Evolutionary conservation across 495 filamentous ascomycete genomes (phyloP).

Genomic region (Collariella sp.): DNA sequence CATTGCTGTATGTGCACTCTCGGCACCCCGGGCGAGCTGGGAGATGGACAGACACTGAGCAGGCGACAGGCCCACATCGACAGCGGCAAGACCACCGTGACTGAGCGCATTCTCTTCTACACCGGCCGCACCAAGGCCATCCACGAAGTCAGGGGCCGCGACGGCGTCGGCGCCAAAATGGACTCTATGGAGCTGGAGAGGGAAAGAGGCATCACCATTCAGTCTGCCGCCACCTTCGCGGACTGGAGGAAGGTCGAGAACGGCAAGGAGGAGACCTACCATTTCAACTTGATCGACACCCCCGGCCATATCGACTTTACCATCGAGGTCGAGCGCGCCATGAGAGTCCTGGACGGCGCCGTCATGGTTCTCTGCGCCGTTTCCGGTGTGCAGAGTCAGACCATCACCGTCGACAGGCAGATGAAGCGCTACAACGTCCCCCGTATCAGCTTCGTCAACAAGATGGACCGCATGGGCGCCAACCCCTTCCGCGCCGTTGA

Average conservation of each 20-base stretch:
- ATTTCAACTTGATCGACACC: slow-evolving; percentile 98
- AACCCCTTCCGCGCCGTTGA: slow-evolving; percentile 98
- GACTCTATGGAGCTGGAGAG: slow-evolving; percentile 98
- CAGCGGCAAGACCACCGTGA: slow-evolving; percentile 95
- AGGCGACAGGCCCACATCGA: slow-evolving; percentile 83
- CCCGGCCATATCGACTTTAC: slow-evolving; percentile 99
- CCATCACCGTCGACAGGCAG: slow-evolving; percentile 95
- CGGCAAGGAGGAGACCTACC: slow-evolving; percentile 79
- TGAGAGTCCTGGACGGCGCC: slow-evolving; percentile 92
- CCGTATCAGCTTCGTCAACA: slow-evolving; percentile 93
- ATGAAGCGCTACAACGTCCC: slow-evolving; percentile 98
- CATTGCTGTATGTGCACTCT: slow-evolving; percentile 65
- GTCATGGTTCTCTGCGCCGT: slow-evolving; percentile 99
- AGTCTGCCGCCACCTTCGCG: slow-evolving; percentile 95
- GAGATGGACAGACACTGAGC: slow-evolving; percentile 15
- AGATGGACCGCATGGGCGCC: slow-evolving; percentile 99
- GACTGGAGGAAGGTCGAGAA: slow-evolving; percentile 83
- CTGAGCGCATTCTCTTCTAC: slow-evolving; percentile 96
- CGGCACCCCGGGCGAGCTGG: neutral
- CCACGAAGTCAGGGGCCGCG: slow-evolving; percentile 93
- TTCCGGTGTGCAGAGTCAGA: slow-evolving; percentile 94
- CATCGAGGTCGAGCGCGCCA: slow-evolving; percentile 94
- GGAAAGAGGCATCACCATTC: slow-evolving; percentile 98
- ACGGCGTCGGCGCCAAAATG: slow-evolving; percentile 98
- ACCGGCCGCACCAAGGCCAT: slow-evolving; percentile 95